Conservation (phyloP, 345 rosid species). For the Citrus sp. region DNA sequence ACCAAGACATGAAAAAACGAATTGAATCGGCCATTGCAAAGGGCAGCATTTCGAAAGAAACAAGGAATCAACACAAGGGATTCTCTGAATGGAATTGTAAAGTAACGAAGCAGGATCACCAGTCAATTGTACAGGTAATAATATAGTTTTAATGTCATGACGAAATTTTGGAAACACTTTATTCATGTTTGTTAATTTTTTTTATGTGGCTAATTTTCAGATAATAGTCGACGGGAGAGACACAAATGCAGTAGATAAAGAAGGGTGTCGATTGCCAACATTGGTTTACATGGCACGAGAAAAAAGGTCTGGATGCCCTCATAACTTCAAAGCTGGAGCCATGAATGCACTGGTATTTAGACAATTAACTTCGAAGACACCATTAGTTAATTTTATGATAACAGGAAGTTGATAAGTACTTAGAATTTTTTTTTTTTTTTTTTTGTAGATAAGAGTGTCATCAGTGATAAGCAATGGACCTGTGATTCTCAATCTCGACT, state of each 20-base stretch:
- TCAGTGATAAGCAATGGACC: too few species aligned
- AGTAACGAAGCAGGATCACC: constrained; percentile 25
- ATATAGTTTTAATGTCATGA: background rate
- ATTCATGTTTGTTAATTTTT: background rate
- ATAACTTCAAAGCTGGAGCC: constrained; percentile 44
- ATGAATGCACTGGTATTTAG: too few species aligned
- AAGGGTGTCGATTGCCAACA: constrained; percentile 38
- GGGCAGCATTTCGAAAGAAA: constrained; percentile 24
- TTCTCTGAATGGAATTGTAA: constrained; percentile 30
- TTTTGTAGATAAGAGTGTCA: too few species aligned
- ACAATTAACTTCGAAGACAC: too few species aligned
- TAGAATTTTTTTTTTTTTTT: background rate
- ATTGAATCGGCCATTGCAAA: constrained; percentile 17
- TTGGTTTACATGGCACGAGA: constrained; percentile 45
- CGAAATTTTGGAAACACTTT: background rate
- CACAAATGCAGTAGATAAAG: constrained; percentile 15
- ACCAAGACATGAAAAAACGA: constrained; percentile 21
- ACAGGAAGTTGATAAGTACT: too few species aligned
- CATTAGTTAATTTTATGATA: too few species aligned
- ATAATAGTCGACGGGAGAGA: constrained; percentile 32
- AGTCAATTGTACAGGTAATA: constrained; percentile 27
- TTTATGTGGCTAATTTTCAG: background rate
- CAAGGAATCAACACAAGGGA: constrained; percentile 27
- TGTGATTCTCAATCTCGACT: too few species aligned
- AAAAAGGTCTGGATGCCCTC: constrained; percentile 38